Base-by-base conservation (phyloP, 805 yeast genomes). In the Lipomyces sp. region DNA sequence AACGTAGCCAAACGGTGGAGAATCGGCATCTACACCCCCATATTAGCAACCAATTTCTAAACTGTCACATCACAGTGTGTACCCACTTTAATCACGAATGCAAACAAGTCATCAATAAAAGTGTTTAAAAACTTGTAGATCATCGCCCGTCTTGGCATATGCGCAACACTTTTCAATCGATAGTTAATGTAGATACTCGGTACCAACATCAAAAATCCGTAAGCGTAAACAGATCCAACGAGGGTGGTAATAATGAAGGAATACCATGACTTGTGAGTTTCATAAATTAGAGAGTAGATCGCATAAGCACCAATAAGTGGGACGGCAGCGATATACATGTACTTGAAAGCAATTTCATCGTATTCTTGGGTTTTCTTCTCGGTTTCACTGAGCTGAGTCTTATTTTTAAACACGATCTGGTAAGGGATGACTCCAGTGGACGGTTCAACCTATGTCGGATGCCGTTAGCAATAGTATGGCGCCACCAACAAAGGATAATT, bases 181-280 rank as follows among this genome's bases (percentile, higher is more conserved):
- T 80, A 80, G 67, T 80, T 80, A 72, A 79, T 79, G 68, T 80
- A 80, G 37, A 80, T 78, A 2, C 80, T 70, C 13, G 82, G 82
- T 37, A 80, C 78, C 48, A 80, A 69, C 59, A 78, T 77, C 55
- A 80, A 67, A 73, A 80, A 80, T 0, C 82, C 82, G 64, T 80
- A 80, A 2, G 82, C 80, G 65, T 80, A 80, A 18, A 79, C 82
- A 32, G 78, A 77, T 0, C 81, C 82, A 42, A 79, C 82, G 18
- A 80, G 72, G 0, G 81, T 77, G 1, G 80, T 74, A 56, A 80
- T 75, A 32, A 78, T 73, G 66, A 80, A 80, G 5, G 82, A 80
- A 71, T 78, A 79, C 82, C 83, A 80, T 7, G 82, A 79, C 68
- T 79, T 80, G 69, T 79, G 77, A 18, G 79, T 79, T 61, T 78